phyloP scores from a whole-genome alignment of 1,139 yeast genomes.

The Candida pseudoviswanathii region DNA sequence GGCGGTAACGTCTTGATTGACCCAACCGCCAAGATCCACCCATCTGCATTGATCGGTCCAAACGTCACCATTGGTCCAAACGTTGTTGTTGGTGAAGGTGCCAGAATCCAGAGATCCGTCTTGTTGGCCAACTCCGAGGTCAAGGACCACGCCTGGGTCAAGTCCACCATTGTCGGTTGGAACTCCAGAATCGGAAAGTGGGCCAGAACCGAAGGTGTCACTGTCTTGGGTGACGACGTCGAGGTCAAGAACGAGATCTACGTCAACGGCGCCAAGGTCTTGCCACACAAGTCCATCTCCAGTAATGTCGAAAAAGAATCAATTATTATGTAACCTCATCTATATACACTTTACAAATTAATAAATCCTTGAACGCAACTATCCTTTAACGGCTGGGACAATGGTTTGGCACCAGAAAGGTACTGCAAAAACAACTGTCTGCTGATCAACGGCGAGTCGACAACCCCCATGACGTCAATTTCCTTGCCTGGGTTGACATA shows the following conservation, averaged over 20 bases:
- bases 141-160: slow-evolving; percentile 97
- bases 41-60: slow-evolving; percentile 96
- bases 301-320: slow-evolving; percentile 96
- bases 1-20: slow-evolving; percentile 95
- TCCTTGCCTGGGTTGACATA: slow-evolving; percentile 38
- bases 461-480: slow-evolving; percentile 46
- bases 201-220: slow-evolving; percentile 98
- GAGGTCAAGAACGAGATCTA: slow-evolving; percentile 97
- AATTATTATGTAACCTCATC: slow-evolving; percentile 79
- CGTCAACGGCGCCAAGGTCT: slow-evolving; percentile 98
- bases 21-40: slow-evolving; percentile 91
- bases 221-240: slow-evolving; percentile 98
- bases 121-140: slow-evolving; percentile 88
- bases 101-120: slow-evolving; percentile 95
- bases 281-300: slow-evolving; percentile 97
- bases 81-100: slow-evolving; percentile 96
- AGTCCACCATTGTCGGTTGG: slow-evolving; percentile 99
- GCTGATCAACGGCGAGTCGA: slow-evolving; percentile 51
- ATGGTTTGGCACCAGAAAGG: slow-evolving; percentile 62
- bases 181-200: slow-evolving; percentile 97
- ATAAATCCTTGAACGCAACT: slow-evolving; percentile 27
- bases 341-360: slow-evolving; percentile 4
- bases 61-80: slow-evolving; percentile 98
- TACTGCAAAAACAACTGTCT: slow-evolving; percentile 62
- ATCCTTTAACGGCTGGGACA: slow-evolving; percentile 44